These are phyloP conservation scores for Vaccinium macrocarpon DNA, from an alignment of 148 eudicot genomes.

Conservation along the genomic window DNA sequence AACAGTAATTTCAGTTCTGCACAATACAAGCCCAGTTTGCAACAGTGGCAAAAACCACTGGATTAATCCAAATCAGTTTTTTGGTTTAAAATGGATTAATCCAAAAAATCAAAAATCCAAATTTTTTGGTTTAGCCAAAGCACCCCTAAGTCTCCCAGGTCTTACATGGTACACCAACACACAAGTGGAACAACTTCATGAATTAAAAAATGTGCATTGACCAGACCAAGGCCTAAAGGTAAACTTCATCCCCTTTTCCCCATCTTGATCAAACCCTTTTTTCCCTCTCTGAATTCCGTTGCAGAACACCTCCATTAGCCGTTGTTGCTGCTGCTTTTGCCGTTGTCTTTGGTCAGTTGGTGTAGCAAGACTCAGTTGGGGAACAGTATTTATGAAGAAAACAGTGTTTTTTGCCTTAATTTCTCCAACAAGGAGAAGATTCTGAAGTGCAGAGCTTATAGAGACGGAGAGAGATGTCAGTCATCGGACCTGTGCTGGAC, in stretches of 20 bases:
- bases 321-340: not conserved
- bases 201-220: not conserved
- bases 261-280: conserved; percentile 3
- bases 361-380: not conserved
- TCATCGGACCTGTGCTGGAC: not conserved
- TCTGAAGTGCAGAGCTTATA: not conserved
- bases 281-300: not conserved
- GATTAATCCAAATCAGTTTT: too few species aligned
- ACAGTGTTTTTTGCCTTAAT: not conserved
- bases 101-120: too few species aligned
- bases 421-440: not conserved
- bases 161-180: not conserved
- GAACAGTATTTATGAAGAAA: not conserved
- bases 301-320: not conserved
- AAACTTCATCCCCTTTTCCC: not conserved
- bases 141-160: not conserved
- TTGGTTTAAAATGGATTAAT: too few species aligned
- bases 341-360: not conserved
- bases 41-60: too few species aligned
- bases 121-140: too few species aligned
- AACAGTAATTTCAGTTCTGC: too few species aligned
- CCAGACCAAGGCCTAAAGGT: not conserved
- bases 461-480: not conserved
- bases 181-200: not conserved
- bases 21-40: too few species aligned